Evolutionary conservation across 2,329 filamentous ascomycete genomes (phyloP).

Genomic region (Xylaria sp.): DNA sequence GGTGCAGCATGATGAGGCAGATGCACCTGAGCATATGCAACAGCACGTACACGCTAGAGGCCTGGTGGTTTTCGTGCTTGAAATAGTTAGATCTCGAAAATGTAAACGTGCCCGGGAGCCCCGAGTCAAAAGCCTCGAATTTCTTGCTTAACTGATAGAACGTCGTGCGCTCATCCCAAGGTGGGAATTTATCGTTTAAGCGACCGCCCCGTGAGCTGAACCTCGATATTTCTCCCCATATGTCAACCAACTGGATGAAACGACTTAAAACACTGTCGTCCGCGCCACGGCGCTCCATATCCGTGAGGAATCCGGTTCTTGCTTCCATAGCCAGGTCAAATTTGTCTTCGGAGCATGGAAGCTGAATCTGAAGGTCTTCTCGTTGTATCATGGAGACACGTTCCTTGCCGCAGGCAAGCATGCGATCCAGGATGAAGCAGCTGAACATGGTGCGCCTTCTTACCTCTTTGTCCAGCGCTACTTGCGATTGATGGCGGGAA

Average conservation of each 20-base stretch:
- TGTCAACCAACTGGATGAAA: conserved; percentile 61
- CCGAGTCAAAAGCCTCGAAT: conserved; percentile 55
- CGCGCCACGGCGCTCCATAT: conserved; percentile 31
- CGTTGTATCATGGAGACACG: conserved; percentile 61
- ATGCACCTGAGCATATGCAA: conserved; percentile 68
- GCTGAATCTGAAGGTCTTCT: conserved; percentile 64
- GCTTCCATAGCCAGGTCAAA: conserved; percentile 66
- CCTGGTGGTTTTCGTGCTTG: conserved; percentile 65
- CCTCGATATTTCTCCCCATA: conserved; percentile 61
- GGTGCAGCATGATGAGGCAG: conserved; percentile 68
- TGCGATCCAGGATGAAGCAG: conserved; percentile 72
- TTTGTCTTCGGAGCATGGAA: conserved; percentile 68
- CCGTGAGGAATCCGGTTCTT: conserved; percentile 51
- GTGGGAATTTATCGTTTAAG: conserved; percentile 53
- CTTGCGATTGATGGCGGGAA: conserved; percentile 28
- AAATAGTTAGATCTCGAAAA: conserved; percentile 65
- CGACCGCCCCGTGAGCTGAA: conserved; percentile 58
- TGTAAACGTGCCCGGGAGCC: conserved; percentile 58
- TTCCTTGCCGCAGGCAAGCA: conserved; percentile 66
- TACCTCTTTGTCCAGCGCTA: conserved; percentile 64
- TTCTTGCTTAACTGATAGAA: conserved; percentile 57
- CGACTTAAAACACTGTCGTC: conserved; percentile 54
- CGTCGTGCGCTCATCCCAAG: conserved; percentile 60
- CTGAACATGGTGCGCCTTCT: conserved; percentile 73
- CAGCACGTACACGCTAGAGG: conserved; percentile 66